These are phyloP conservation scores for Erucastrum elatum DNA, from an alignment of 345 rosid genomes.

Conservation along the genomic window DNA sequence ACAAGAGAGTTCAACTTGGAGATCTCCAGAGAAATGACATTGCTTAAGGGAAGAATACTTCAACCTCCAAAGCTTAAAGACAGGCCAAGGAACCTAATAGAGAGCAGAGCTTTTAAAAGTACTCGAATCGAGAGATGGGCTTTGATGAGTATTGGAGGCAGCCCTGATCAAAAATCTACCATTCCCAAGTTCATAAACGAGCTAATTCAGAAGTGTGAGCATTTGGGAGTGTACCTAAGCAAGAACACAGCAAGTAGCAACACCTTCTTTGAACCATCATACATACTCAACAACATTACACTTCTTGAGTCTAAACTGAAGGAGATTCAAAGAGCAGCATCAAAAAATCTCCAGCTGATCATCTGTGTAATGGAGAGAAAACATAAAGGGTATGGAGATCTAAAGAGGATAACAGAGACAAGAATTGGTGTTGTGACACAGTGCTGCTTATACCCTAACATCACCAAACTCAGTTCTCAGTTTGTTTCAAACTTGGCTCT, in stretches of 20 bases:
- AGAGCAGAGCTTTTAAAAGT: constrained; percentile 75
- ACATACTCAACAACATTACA: constrained; percentile 75
- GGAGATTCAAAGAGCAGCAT: constrained; percentile 64
- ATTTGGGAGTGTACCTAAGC: constrained; percentile 76
- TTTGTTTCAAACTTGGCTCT: constrained; percentile 89
- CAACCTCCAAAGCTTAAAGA: constrained; percentile 94
- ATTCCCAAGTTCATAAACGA: constrained; percentile 78
- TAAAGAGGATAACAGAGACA: constrained; percentile 93
- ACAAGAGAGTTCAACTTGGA: constrained; percentile 72
- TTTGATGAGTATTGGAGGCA: constrained; percentile 86
- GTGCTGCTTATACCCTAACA: constrained; percentile 88
- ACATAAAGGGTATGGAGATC: constrained; percentile 87
- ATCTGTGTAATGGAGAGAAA: constrained; percentile 90
- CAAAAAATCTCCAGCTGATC: constrained; percentile 73
- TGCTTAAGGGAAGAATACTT: constrained; percentile 78
- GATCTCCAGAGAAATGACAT: constrained; percentile 80
- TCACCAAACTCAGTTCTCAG: constrained; percentile 76
- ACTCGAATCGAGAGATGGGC: constrained; percentile 87
- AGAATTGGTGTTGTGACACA: constrained; percentile 82
- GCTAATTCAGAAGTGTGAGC: constrained; percentile 85
- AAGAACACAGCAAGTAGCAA: constrained; percentile 55
- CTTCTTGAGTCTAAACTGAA: constrained; percentile 73
- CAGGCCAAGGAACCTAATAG: constrained; percentile 74
- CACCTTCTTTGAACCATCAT: constrained; percentile 68
- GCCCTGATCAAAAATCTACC: constrained; percentile 64